Percentiles rank a stretch among this genome's conserved stretches.
These are phyloP conservation scores for Colletotrichum sp. DNA, from an alignment of 2,329 filamentous ascomycete species.

Conservation along the genomic window DNA sequence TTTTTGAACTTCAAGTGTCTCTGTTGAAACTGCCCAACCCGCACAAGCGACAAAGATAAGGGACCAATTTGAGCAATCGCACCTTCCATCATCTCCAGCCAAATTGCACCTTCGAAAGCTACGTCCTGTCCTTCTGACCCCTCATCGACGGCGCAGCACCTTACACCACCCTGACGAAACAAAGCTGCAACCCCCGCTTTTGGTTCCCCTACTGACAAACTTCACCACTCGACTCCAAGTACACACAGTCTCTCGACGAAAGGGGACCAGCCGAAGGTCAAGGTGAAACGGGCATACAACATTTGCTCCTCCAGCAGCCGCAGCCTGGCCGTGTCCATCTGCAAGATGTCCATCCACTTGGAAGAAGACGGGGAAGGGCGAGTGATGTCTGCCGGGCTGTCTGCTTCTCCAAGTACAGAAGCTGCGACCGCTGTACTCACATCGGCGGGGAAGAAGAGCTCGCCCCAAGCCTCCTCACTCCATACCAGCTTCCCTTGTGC, in stretches of 20 bases:
- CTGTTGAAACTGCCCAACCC: not conserved
- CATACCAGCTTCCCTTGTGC: slow-evolving; percentile 57
- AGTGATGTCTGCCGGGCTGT: not conserved
- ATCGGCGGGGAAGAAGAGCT: slow-evolving; percentile 31
- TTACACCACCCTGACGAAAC: slow-evolving; percentile 12
- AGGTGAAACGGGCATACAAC: slow-evolving; percentile 54
- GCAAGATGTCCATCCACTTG: slow-evolving; percentile 29
- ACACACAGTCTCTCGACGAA: slow-evolving; percentile 42
- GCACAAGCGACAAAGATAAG: not conserved
- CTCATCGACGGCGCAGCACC: not conserved
- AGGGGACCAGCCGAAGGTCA: slow-evolving; percentile 60
- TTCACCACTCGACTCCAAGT: slow-evolving; percentile 46
- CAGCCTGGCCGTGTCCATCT: slow-evolving; percentile 42
- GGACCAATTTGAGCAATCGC: not conserved
- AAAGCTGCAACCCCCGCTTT: slow-evolving; percentile 16
- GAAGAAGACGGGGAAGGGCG: slow-evolving; percentile 27
- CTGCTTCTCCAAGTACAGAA: not conserved
- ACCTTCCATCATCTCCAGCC: not conserved
- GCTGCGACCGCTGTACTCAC: not conserved
- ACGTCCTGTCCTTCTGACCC: not conserved
- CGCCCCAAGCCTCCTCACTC: slow-evolving; percentile 55
- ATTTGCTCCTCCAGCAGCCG: slow-evolving; percentile 55
- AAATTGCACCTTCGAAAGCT: not conserved
- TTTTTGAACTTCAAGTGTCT: not conserved
- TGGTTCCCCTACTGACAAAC: not conserved